Conservation (phyloP, 2,329 filamentous ascomycete genomes). For the Colletotrichum eleusines region DNA sequence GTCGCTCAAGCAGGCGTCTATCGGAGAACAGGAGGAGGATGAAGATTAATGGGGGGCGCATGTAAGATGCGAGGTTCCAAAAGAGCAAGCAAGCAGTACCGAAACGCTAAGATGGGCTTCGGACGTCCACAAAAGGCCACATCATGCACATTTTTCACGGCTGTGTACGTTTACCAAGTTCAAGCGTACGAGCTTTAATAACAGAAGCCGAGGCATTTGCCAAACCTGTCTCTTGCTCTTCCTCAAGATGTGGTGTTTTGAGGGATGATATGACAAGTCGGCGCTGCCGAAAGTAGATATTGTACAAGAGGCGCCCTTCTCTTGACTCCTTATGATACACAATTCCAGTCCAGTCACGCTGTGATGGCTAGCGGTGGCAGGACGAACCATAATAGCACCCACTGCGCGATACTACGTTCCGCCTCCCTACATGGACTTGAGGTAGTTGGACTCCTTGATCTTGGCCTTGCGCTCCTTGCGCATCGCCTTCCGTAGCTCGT, state of each 20-base stretch:
- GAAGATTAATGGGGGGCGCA: constrained; percentile 41
- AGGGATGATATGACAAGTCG: constrained; percentile 32
- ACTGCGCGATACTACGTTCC: background rate
- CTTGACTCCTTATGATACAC: constrained; percentile 37
- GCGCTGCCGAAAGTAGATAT: constrained; percentile 33
- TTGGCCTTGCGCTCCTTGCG: constrained; percentile 78
- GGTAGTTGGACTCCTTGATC: constrained; percentile 89
- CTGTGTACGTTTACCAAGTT: constrained; percentile 22
- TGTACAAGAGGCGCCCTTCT: constrained; percentile 28
- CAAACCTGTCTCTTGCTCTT: background rate
- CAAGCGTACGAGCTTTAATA: constrained; percentile 17
- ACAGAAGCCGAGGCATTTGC: background rate
- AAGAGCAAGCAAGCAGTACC: background rate
- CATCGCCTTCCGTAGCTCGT: constrained; percentile 77
- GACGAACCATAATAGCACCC: background rate
- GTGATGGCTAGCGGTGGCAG: background rate
- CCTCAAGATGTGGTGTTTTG: constrained; percentile 10
- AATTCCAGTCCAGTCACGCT: background rate
- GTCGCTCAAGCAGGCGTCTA: constrained; percentile 59
- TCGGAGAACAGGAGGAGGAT: constrained; percentile 49
- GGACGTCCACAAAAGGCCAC: background rate
- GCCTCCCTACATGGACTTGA: constrained; percentile 76
- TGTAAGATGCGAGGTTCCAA: background rate
- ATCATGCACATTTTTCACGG: constrained; percentile 5
- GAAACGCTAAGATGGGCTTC: background rate